phyloP scores from a whole-genome alignment of 148 eudicot genomes.

The Rhododendron henanense region DNA sequence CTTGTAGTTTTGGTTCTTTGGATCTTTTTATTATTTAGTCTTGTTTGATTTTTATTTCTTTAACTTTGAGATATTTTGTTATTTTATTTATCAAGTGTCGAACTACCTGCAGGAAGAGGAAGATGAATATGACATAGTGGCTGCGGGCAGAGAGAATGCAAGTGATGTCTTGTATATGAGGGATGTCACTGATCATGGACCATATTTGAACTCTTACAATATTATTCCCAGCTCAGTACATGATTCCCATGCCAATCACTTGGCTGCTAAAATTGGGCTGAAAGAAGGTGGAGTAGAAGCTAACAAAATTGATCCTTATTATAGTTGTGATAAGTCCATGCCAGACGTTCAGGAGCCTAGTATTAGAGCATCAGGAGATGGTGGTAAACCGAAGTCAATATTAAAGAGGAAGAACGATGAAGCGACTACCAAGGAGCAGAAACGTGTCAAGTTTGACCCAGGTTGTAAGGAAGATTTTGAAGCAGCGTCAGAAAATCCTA shows the following conservation, averaged over 20 bases:
- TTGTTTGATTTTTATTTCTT: background rate
- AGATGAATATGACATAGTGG: conserved; percentile 29
- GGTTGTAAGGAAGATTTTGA: conserved; percentile 18
- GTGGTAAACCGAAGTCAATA: conserved; percentile 31
- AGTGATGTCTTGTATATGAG: conserved; percentile 29
- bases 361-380: conserved; percentile 11
- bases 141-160: conserved; percentile 28
- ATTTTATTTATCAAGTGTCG: background rate
- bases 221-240: conserved; percentile 15
- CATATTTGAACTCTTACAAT: conserved; percentile 28
- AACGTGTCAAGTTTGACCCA: conserved; percentile 55
- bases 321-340: conserved; percentile 6
- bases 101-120: conserved; percentile 28
- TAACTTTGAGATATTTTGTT: background rate
- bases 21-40: background rate
- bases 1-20: background rate
- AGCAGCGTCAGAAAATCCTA: conserved; percentile 5
- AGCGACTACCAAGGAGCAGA: conserved; percentile 28
- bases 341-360: conserved; percentile 11
- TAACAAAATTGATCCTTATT: background rate
- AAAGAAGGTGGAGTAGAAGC: conserved; percentile 43
- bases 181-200: conserved; percentile 24
- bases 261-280: conserved; percentile 37
- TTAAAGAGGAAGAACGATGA: conserved; percentile 41
- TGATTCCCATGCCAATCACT: conserved; percentile 42